Base-by-base conservation (phyloP, 1,284 basidiomycete species). In the Trichosporon sp. region DNA sequence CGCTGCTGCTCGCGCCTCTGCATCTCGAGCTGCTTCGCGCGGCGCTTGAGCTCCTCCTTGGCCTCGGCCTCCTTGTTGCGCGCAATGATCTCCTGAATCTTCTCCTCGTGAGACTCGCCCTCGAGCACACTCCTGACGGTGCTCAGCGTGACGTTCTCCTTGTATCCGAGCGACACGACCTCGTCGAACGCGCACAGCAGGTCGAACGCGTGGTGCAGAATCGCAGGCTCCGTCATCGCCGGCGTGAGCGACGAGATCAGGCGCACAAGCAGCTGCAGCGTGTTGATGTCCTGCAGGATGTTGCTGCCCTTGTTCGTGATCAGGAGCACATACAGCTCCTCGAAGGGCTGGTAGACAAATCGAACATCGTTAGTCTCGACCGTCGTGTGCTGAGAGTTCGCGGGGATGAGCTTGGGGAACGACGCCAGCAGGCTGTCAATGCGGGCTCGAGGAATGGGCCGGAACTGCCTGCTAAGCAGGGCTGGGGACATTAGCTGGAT, bases 51-150 rank as follows among this genome's bases (percentile, higher is more conserved):
- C 81, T 98, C 97, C 83, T 99, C 97, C 83, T 99, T 99, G 3
- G 97, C 97, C 80, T 99, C 97, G 25, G 94, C 93, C 85, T 99
- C 96, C 85, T 99, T 99, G 87, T 99, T 99, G 89, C 92, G 87
- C 23, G 95, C 92, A 76, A 99, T 99, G 82, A 99, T 99, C 78
- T 99, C 97, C 81, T 99, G 95, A 73, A 99, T 98, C 86, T 98
- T 98, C 85, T 99, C 97, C 83, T 99, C 97, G 84, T 99, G 97
- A 83, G 91, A 93, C 85, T 99, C 97, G 91, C 98, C 98, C 86
- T 98, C 97, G 75, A 99, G 85, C 47, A 97, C 90, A 77, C 87
- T 96, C 75, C 93, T 86, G 60, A 99, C 92, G 83, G 98, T 95
- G 82, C 91, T 89, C 63, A 99, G 84, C 78, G 91, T 94, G 66